Evolutionary conservation across 2,329 filamentous ascomycete species (phyloP).

Genomic region (Leptographium lundbergii): DNA sequence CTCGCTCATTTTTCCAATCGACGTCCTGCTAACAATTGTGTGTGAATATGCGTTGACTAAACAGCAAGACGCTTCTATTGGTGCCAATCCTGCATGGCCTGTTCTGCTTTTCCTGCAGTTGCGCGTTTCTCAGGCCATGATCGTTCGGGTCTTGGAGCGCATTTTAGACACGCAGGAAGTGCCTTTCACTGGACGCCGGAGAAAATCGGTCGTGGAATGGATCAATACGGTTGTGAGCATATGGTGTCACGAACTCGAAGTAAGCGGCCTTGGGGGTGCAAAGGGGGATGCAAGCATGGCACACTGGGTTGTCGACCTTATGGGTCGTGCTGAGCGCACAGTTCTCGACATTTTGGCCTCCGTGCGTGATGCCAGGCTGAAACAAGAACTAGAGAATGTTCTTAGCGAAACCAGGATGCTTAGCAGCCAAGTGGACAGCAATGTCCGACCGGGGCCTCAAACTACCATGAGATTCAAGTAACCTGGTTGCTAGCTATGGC

Average conservation of each 20-base stretch:
- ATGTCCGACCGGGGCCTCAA: conserved; percentile 8
- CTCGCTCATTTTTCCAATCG: conserved; percentile 53
- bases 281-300: conserved; percentile 27
- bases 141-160: conserved; percentile 41
- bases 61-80: conserved; percentile 44
- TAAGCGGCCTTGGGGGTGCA: conserved; percentile 23
- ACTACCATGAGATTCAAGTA: conserved; percentile 9
- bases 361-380: conserved; percentile 16
- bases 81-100: conserved; percentile 44
- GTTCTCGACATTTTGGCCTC: conserved; percentile 22
- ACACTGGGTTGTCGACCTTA: conserved; percentile 34
- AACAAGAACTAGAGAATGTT: conserved; percentile 13
- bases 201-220: conserved; percentile 41
- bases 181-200: conserved; percentile 39
- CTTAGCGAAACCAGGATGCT: conserved; percentile 13
- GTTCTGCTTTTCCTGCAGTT: conserved; percentile 42
- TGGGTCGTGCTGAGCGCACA: conserved; percentile 35
- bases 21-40: conserved; percentile 46
- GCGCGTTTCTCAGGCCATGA: conserved; percentile 42
- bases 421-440: conserved; percentile 11
- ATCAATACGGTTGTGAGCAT: conserved; percentile 35
- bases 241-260: conserved; percentile 37
- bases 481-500: neutral
- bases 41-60: conserved; percentile 49
- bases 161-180: conserved; percentile 47